Base-by-base conservation (phyloP, 768 basidiomycete species). In the Russula compacta region DNA sequence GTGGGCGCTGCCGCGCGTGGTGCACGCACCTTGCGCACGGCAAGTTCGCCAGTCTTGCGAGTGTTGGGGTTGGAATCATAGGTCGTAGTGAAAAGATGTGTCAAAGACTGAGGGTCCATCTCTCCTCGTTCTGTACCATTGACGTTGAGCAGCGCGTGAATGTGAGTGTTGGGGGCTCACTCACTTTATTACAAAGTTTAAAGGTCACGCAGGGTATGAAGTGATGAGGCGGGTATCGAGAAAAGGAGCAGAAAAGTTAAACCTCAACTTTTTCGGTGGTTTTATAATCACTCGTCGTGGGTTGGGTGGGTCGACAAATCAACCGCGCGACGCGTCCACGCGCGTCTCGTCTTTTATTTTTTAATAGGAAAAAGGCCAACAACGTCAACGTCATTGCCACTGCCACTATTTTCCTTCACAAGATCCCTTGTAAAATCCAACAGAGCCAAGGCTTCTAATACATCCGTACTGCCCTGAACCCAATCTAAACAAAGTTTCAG, bases 11-110 rank as follows among this genome's bases (percentile, higher is more conserved):
- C 44, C 61, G 39, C 38, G 56, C 50, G 44, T 21, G 17, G 33
- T 42, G 7, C 32, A 66, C 70, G 48, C 67, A 90, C 92, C 80
- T 88, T 92, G 67, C 89, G 84, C 69, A 95, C 89, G 72, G 94
- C 83, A 35, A 94, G 82, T 73, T 95, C 92, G 48, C 85, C 88
- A 40, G 88, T 77, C 69, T 90, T 90, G 66, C 92, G 85, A 61
- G 87, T 81, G 76, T 93, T 93, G 55, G 92, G 89, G 74, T 95
- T 89, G 6, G 87, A 79, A 69, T 81, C 89, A 74, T 83, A 86
- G 7, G 90, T 91, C 36, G 86, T 85, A 6, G 87, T 79, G 69
- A 93, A 92, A 53, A 93, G 83, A 67, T 82, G 81, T 8, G 87
- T 85, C 58, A 93, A 77, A 14, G 83, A 81, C 71, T 86, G 85